Base-by-base conservation (phyloP, 2,329 filamentous ascomycete species). In the Nigrospora sphaerica region DNA sequence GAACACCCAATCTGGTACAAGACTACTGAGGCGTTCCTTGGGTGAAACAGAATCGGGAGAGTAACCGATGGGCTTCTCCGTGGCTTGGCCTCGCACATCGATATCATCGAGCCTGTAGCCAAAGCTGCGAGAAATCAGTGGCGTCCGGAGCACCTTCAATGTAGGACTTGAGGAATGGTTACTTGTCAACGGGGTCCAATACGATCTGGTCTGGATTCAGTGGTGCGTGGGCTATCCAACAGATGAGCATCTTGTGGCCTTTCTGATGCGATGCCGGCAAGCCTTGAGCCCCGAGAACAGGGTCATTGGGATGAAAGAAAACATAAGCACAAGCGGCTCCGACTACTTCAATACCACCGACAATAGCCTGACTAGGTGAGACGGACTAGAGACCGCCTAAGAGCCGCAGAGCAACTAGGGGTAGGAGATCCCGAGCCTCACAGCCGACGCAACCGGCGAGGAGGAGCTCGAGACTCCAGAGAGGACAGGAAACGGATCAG, bases 171-270 rank as follows among this genome's bases (percentile, higher is more conserved):
- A 95, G 63, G 74, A 77, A 31, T 95, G 88, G 88, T 48, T 55
- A 12, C 71, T 75, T 1, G 67, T 57, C 0, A 55, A 65, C 1
- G 68, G 58, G n/a, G 57, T 65, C 10, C 62, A 67, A 42, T 96
- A 96, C 64, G 85, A 91, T 61, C 63, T 95, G 39, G 81, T 96
- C 50, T 95, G 88, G 88, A 85, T n/a, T n/a, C n/a, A n/a, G n/a
- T n/a, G n/a, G n/a, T n/a, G n/a, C n/a, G n/a, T n/a, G n/a, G n/a
- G n/a, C 19, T 85, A 96, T 63, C 69, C 95, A 46, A 89, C 79
- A 0, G 89, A 95, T 60, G 66, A 65, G 9, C 81, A 95, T 62
- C 62, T 96, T 4, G 71, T 86, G 1, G 69, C 68, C 2, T 95
- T 84, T 57, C 65, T 96, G 14, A 55, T 68, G 46, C 72, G 79